A percentile compares a stretch with the other conserved stretches of the same genome.
These are phyloP conservation scores for Aspergillus amoenus DNA, from an alignment of 2,329 filamentous ascomycete genomes.

Conservation along the genomic window DNA sequence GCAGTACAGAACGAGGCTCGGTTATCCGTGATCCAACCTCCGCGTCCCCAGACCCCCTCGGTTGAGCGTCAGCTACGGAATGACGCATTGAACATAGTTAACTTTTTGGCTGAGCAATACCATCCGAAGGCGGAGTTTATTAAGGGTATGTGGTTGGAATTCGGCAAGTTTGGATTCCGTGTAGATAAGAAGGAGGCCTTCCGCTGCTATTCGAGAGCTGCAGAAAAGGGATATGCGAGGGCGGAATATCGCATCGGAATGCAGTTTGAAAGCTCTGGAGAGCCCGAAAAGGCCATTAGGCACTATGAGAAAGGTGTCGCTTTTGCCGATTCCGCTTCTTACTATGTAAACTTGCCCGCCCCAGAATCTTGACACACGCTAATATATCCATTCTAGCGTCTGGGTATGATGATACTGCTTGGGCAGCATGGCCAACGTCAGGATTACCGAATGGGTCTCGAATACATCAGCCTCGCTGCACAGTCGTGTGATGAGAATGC, in stretches of 20 bases:
- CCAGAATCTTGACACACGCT: not conserved
- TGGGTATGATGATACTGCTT: constrained; percentile 96
- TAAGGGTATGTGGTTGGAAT: constrained; percentile 94
- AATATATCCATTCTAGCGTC: constrained; percentile 56
- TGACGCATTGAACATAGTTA: constrained; percentile 89
- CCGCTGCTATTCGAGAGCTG: constrained; percentile 78
- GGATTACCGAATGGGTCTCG: constrained; percentile 73
- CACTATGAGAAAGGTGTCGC: constrained; percentile 84
- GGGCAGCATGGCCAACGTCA: constrained; percentile 89
- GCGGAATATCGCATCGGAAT: constrained; percentile 97
- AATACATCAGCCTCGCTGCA: constrained; percentile 80
- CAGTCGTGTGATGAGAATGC: constrained; percentile 92
- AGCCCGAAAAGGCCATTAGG: constrained; percentile 83
- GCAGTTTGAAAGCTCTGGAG: constrained; percentile 95
- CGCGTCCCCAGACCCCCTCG: constrained; percentile 75
- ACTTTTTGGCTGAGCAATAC: constrained; percentile 83
- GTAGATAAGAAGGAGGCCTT: constrained; percentile 96
- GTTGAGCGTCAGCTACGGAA: constrained; percentile 83
- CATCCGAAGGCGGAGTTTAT: constrained; percentile 95
- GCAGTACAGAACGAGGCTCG: constrained; percentile 73
- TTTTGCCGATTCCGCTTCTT: constrained; percentile 81
- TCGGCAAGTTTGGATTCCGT: constrained; percentile 89
- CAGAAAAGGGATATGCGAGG: constrained; percentile 79
- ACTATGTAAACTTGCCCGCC: constrained; percentile 50
- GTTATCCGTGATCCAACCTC: constrained; percentile 57